Conservation (phyloP, 2,329 filamentous ascomycete species). For the Nemania bipapillata region DNA sequence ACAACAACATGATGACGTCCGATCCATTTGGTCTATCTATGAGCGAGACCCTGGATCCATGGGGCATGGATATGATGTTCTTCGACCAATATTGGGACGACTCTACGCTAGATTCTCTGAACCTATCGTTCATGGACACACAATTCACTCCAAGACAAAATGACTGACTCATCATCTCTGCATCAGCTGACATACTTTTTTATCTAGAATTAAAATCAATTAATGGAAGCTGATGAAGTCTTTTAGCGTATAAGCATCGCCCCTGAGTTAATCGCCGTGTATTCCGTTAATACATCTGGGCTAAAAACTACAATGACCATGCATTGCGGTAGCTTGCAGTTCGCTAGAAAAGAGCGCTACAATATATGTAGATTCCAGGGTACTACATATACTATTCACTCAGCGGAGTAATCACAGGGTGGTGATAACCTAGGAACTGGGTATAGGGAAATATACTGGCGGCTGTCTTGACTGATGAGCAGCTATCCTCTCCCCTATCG, state of each 20-base stretch:
- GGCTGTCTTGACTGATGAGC: background rate
- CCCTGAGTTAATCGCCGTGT: background rate
- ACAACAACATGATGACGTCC: conserved; percentile 13
- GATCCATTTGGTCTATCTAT: conserved; percentile 16
- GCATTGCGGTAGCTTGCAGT: background rate
- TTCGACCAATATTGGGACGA: conserved; percentile 47
- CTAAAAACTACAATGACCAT: background rate
- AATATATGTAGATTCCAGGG: background rate
- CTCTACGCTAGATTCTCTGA: conserved; percentile 44
- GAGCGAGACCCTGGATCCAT: conserved; percentile 38
- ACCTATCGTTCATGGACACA: conserved; percentile 33
- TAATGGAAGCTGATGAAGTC: background rate
- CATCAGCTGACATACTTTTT: background rate
- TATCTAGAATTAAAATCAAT: background rate
- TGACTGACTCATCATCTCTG: background rate
- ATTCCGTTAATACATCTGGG: background rate
- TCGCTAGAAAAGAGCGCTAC: background rate
- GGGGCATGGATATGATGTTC: conserved; percentile 42
- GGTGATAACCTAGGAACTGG: background rate
- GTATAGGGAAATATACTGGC: background rate
- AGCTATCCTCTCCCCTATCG: too few species aligned
- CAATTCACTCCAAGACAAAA: conserved; percentile 16
- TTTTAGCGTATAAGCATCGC: background rate
- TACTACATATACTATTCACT: background rate
- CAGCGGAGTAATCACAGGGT: background rate